These are phyloP conservation scores for Zopfia rhizophila DNA, from an alignment of 2,329 filamentous ascomycete species.

Conservation along the genomic window DNA sequence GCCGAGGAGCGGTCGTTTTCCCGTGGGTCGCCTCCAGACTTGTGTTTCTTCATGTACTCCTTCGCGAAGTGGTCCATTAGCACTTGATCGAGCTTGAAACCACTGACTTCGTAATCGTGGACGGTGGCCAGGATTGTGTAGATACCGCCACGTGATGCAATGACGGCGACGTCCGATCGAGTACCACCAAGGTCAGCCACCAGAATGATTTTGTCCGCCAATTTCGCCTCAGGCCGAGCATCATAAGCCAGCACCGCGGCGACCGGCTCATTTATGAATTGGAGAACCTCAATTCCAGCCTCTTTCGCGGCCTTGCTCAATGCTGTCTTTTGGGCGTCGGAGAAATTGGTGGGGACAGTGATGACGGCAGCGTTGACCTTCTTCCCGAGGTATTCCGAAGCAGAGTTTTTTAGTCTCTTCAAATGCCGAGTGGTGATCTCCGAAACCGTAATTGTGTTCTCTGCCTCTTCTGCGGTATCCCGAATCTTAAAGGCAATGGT, in stretches of 20 bases:
- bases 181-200: constrained; percentile 94
- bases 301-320: constrained; percentile 80
- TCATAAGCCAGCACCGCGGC: constrained; percentile 92
- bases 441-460: constrained; percentile 77
- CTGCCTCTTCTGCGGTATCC: constrained; percentile 68
- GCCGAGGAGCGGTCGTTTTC: constrained; percentile 83
- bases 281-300: constrained; percentile 87
- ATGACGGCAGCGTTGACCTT: constrained; percentile 94
- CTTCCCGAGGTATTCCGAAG: constrained; percentile 92
- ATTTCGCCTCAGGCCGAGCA: constrained; percentile 77
- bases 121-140: constrained; percentile 94
- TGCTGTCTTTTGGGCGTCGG: constrained; percentile 84
- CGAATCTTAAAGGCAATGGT: constrained; percentile 84
- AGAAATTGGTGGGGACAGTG: constrained; percentile 93
- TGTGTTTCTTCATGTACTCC: constrained; percentile 98
- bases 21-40: constrained; percentile 77
- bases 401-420: constrained; percentile 81
- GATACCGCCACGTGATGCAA: constrained; percentile 92
- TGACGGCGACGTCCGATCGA: constrained; percentile 88
- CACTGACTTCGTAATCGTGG: constrained; percentile 95
- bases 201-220: constrained; percentile 87
- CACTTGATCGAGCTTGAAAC: constrained; percentile 85
- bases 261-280: constrained; percentile 91
- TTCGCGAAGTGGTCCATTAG: constrained; percentile 97
- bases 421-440: constrained; percentile 89